Evolutionary conservation across 768 basidiomycete genomes (phyloP).

Genomic region (Galerina sulciceps): DNA sequence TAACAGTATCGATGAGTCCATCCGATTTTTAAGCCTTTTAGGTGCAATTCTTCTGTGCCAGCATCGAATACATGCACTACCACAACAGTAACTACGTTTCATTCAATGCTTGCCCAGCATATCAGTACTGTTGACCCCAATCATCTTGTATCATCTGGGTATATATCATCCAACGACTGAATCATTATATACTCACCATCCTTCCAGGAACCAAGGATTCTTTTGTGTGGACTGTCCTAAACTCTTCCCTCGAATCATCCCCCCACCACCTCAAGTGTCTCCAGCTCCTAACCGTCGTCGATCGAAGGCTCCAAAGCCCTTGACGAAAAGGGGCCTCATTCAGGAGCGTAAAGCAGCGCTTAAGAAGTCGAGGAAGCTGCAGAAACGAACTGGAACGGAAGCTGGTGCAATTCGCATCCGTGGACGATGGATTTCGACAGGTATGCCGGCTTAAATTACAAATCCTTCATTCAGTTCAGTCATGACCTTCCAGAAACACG

Average conservation of each 20-base stretch:
- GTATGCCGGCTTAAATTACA: conserved; percentile 32
- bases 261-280: conserved; percentile 45
- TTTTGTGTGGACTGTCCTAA: conserved; percentile 62
- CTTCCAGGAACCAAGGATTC: conserved; percentile 54
- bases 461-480: conserved; percentile 1
- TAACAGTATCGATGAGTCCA: no score
- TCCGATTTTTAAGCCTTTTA: conserved; percentile 18
- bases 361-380: conserved; percentile 45
- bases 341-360: conserved; percentile 50
- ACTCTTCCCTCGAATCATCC: conserved; percentile 43
- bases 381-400: conserved; percentile 32
- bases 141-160: conserved; percentile 70
- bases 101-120: conserved; percentile 46
- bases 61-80: conserved; percentile 49
- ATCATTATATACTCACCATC: neutral
- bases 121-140: conserved; percentile 58
- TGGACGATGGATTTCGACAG: conserved; percentile 62
- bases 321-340: conserved; percentile 52
- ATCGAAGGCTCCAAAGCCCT: conserved; percentile 37
- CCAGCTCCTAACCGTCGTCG: conserved; percentile 42
- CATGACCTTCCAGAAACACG: conserved; percentile 41
- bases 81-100: conserved; percentile 61
- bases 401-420: conserved; percentile 53
- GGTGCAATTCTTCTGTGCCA: conserved; percentile 61
- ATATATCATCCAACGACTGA: conserved; percentile 19